Evolutionary conservation across 202 grass and related monocot species (phyloP), one percentile per base, ranked within the genome.

Genomic region (Schoenoplectus tabernaemontani): DNA sequence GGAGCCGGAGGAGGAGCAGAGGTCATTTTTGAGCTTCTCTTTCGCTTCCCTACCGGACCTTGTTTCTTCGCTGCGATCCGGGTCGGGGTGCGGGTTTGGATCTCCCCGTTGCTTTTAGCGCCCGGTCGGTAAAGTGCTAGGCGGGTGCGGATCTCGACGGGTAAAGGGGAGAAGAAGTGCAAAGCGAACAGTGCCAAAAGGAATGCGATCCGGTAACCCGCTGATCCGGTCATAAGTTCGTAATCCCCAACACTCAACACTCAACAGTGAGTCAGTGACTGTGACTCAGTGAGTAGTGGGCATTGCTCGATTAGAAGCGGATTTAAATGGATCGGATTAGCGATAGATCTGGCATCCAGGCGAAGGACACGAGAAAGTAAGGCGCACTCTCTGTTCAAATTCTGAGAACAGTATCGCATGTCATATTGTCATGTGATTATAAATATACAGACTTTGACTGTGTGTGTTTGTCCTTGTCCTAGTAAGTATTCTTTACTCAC

Each of bases 1-100:
- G 87, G 59, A 58, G 82, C 61, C 66, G 86, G 66, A 32, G 86
- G 37, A 36, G 82, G 51, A 32, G 17, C 51, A n/a, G 59, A 34
- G 5, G 41, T 34, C 86, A 88, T 88, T 32, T 22, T 28, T 46
- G 77, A 30, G 16, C 30, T 64, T 48, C 36, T 62, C 23, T 61
- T 48, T 13, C 17, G 47, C 12, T 36, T 32, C 12, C 2, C 59
- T 53, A 30, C 15, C 59, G 77, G 59, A 62, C 36, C 28, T 28
- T 46, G 59, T 64, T 79, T 74, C 46, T 53, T 74, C 37, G 9
- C 65, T 60, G 75, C 23, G 23, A 58, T 61, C 13, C 57, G 53
- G 11, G 43, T 60, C 64, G 22, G 47, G 4, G 19, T 60, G 65
- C 34, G 22, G 66, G 53, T 74, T 50, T 7, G 69, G 46, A 5